These are phyloP conservation scores for Gilbertella persicaria DNA, from an alignment of 371 early-diverging fungal species.

Conservation along the genomic window DNA sequence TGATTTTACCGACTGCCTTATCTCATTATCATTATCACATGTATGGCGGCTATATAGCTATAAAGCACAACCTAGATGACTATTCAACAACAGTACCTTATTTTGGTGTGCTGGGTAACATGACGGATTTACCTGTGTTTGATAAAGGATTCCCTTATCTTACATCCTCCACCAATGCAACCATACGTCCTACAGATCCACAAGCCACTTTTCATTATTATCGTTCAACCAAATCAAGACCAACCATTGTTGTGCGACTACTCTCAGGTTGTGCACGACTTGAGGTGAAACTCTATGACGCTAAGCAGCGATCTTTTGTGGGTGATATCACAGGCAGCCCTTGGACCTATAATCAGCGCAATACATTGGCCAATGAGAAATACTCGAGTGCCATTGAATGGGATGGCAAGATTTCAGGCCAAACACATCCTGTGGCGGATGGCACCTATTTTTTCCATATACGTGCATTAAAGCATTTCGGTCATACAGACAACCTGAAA, in stretches of 20 bases:
- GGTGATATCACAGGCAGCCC: conserved; percentile 4
- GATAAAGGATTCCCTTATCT: conserved; percentile 39
- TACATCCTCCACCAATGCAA: conserved; percentile 14
- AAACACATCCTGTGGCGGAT: conserved; percentile 10
- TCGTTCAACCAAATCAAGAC: conserved; percentile 16
- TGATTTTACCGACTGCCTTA: conserved; percentile 31
- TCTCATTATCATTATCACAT: conserved; percentile 35
- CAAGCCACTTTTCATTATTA: no score
- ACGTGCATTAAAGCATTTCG: conserved; percentile 37
- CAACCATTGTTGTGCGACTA: conserved; percentile 28
- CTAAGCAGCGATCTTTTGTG: not conserved
- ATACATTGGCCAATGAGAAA: conserved; percentile 3
- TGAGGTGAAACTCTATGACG: conserved; percentile 9
- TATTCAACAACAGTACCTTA: conserved; percentile 54
- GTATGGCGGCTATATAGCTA: conserved; percentile 44
- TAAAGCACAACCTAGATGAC: conserved; percentile 11
- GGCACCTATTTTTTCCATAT: conserved; percentile 32
- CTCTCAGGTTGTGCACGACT: conserved; percentile 18
- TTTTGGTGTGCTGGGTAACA: conserved; percentile 52
- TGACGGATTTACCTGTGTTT: conserved; percentile 43
- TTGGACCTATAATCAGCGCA: conserved; percentile 9
- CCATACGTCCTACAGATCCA: no score
- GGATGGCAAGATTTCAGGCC: conserved; percentile 6
- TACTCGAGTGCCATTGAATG: conserved; percentile 1
- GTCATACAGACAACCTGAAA: conserved; percentile 22